Percentiles rank a stretch among this genome's conserved stretches.
phyloP scores from a whole-genome alignment of 306 rosid species.

The Medicago arabica region DNA sequence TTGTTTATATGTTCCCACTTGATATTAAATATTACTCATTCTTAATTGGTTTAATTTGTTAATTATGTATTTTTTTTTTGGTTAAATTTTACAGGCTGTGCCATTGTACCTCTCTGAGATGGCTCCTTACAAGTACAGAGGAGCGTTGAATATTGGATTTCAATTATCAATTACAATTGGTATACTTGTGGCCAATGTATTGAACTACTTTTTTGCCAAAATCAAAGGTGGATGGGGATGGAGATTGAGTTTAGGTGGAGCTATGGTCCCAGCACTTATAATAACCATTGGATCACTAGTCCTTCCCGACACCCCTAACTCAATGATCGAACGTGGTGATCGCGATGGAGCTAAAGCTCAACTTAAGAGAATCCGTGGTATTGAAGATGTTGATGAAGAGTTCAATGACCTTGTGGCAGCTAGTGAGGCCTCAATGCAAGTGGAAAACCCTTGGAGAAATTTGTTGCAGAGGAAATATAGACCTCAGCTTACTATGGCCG shows the following conservation, averaged over 20 bases:
- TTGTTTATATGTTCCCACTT: too few species aligned
- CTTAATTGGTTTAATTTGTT: not conserved
- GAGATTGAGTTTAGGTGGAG: conserved; percentile 93
- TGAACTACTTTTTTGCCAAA: conserved; percentile 87
- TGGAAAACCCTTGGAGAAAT: conserved; percentile 82
- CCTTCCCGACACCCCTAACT: conserved; percentile 91
- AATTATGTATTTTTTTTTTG: not conserved
- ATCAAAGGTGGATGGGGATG: conserved; percentile 99
- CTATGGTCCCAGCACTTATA: conserved; percentile 82
- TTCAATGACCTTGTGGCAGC: conserved; percentile 75
- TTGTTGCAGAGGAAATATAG: conserved; percentile 71
- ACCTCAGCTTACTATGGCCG: conserved; percentile 77
- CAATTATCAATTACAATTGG: conserved; percentile 88
- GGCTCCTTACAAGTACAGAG: conserved; percentile 91
- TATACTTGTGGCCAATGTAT: conserved; percentile 75
- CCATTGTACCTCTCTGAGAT: conserved; percentile 91
- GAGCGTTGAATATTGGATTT: conserved; percentile 83
- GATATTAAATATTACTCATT: too few species aligned
- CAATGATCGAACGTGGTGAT: conserved; percentile 84
- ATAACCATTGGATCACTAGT: conserved; percentile 66
- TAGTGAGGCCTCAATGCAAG: conserved; percentile 60
- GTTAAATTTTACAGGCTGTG: conserved; percentile 62
- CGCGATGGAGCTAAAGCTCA: conserved; percentile 57
- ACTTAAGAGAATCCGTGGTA: conserved; percentile 62
- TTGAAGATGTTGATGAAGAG: conserved; percentile 72